These are phyloP conservation scores for Podila verticillata DNA, from an alignment of 192 early-diverging fungal genomes.

Conservation along the genomic window DNA sequence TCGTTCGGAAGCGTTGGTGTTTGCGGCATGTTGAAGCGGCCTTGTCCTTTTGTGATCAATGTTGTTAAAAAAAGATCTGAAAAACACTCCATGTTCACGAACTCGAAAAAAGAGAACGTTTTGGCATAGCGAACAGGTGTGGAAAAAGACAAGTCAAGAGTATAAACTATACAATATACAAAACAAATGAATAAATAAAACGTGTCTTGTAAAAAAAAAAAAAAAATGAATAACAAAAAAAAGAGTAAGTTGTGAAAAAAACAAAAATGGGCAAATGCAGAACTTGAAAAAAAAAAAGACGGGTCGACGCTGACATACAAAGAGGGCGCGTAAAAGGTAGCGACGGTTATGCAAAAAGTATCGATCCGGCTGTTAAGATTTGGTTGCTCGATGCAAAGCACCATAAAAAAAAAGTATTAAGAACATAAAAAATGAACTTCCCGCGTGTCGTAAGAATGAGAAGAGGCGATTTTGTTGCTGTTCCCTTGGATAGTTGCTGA, in stretches of 20 bases:
- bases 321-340: background rate
- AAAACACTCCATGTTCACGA: background rate
- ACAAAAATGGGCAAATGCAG: slow-evolving; percentile 8
- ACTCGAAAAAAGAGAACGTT: slow-evolving; percentile 16
- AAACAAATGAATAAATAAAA: slow-evolving; percentile 4
- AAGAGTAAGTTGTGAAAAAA: slow-evolving; percentile 6
- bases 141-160: slow-evolving; percentile 46
- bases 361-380: too few species aligned
- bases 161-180: slow-evolving; percentile 27
- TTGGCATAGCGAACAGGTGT: slow-evolving; percentile 33
- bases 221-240: slow-evolving; percentile 4
- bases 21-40: slow-evolving; percentile 55
- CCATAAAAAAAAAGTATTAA: slow-evolving; percentile 2
- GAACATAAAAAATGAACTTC: slow-evolving; percentile 4
- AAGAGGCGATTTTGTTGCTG: background rate
- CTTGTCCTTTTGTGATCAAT: slow-evolving; percentile 30
- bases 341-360: background rate
- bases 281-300: slow-evolving; percentile 14
- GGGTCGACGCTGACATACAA: slow-evolving; percentile 5
- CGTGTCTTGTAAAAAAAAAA: slow-evolving; percentile 3
- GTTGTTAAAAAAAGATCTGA: slow-evolving; percentile 19
- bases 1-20: slow-evolving; percentile 32
- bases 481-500: background rate
- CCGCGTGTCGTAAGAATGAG: background rate
- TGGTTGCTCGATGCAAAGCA: slow-evolving; percentile 1